phyloP scores from a whole-genome alignment of 2,329 filamentous ascomycete species.

The Microsporum canis region DNA sequence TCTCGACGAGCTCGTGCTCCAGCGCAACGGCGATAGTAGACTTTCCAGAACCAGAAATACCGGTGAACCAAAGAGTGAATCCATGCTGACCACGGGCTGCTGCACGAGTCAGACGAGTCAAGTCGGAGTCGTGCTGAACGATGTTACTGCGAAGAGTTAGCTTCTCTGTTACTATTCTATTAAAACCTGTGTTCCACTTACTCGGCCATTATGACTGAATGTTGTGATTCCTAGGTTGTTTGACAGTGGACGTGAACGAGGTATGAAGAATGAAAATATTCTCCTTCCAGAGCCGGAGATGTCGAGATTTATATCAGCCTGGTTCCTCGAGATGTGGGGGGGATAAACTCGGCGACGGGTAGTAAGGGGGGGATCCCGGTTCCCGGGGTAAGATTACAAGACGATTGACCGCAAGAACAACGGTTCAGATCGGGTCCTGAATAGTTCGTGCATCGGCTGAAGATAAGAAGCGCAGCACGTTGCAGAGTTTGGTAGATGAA shows the following conservation, averaged over 20 bases:
- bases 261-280: background rate
- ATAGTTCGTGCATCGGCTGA: background rate
- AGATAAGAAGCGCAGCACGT: background rate
- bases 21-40: conserved; percentile 93
- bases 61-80: conserved; percentile 96
- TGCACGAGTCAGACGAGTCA: conserved; percentile 32
- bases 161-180: background rate
- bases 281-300: background rate
- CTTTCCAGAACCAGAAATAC: conserved; percentile 90
- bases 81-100: conserved; percentile 64
- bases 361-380: background rate
- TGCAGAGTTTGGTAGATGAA: background rate
- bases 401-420: background rate
- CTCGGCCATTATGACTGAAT: conserved; percentile 8
- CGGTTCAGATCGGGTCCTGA: background rate
- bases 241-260: background rate
- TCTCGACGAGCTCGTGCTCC: conserved; percentile 75
- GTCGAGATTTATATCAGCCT: background rate
- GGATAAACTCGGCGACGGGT: background rate
- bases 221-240: background rate
- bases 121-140: conserved; percentile 30
- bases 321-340: background rate
- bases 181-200: conserved; percentile 1
- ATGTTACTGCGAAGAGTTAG: conserved; percentile 7
- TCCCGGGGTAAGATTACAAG: background rate